Evolutionary conservation across 192 early-diverging fungal genomes (phyloP), one percentile per base, ranked within the genome.

Genomic region (Coemansia sp.): DNA sequence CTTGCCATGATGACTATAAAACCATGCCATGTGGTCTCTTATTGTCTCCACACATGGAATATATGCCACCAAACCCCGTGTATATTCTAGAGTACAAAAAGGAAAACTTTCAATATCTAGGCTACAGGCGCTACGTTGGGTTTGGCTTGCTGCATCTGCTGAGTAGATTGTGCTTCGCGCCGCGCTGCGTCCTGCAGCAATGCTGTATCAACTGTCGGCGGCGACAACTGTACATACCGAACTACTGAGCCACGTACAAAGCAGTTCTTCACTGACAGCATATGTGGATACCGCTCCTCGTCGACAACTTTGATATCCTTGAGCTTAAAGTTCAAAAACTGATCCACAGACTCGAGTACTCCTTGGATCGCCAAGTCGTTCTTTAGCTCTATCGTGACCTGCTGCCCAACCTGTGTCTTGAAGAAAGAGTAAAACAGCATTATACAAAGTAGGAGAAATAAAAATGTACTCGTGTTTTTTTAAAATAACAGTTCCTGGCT

Each of bases 351-450:
- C 27, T 96, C 92, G 29, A 99, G 85, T 27, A 89, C 91, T 13
- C 98, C 98, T 34, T 85, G 88, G 53, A 99, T 95, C 17, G 91
- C 87, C 64, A 99, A 76, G 83, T 99, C 98, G 72, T 99, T 99
- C 85, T 99, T 99, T 68, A 99, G 88, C 85, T 99, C 98, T 9
- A 99, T 91, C 8, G 94, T 96, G 19, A 99, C 96, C 62, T 89
- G 82, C 71, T 97, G 91, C 10, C 95, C 96, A 24, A 99, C 93
- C 22, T 98, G 88, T 1, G 97, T 99, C 81, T 99, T 99, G 88
- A 99, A 99, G 74, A 99, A 98, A 34, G 96, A 98, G 79, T 98
- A 99, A 70, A 99, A 99, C n/a, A 99, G 85, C 96, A 96, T 77
- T 36, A 20, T 40, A 39, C 59, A 34, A 39, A 51, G 17, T 59